These are phyloP conservation scores for Neofusicoccum laricinum DNA, from an alignment of 2,329 filamentous ascomycete genomes.

Conservation along the genomic window DNA sequence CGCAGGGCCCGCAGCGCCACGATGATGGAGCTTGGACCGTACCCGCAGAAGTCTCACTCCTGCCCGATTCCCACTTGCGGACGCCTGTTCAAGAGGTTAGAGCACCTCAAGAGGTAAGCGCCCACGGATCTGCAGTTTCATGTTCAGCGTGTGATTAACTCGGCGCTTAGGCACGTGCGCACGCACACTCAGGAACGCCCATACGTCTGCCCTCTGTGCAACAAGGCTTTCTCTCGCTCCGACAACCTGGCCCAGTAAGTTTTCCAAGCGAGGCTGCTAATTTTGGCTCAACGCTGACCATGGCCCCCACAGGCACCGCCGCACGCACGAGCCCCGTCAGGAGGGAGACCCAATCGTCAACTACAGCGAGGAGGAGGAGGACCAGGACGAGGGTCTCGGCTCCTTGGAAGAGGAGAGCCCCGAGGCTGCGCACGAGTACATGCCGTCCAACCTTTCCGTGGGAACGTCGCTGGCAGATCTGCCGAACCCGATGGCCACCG, in stretches of 20 bases:
- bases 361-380: conserved; percentile 79
- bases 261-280: neutral
- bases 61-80: conserved; percentile 99
- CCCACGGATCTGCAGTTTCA: conserved; percentile 24
- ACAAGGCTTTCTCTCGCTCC: conserved; percentile 96
- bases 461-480: conserved; percentile 34
- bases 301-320: conserved; percentile 55
- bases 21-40: conserved; percentile 93
- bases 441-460: conserved; percentile 37
- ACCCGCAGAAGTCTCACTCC: conserved; percentile 96
- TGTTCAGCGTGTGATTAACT: conserved; percentile 17
- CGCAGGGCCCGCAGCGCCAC: conserved; percentile 91
- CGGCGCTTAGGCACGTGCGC: conserved; percentile 79
- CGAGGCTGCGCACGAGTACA: conserved; percentile 65
- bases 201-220: conserved; percentile 96
- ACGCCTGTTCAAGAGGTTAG: conserved; percentile 95
- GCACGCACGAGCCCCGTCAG: conserved; percentile 75
- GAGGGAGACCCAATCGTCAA: conserved; percentile 63
- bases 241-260: conserved; percentile 97
- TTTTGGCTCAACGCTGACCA: conserved; percentile 15
- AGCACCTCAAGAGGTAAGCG: conserved; percentile 97
- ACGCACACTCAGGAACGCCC: conserved; percentile 99
- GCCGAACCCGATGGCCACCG: conserved; percentile 29
- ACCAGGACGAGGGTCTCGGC: conserved; percentile 81
- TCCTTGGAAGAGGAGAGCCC: conserved; percentile 80